Percentiles rank a stretch among this genome's conserved stretches.
Evolutionary conservation across 2,329 filamentous ascomycete genomes (phyloP).

Genomic region (Fusarium sp.): DNA sequence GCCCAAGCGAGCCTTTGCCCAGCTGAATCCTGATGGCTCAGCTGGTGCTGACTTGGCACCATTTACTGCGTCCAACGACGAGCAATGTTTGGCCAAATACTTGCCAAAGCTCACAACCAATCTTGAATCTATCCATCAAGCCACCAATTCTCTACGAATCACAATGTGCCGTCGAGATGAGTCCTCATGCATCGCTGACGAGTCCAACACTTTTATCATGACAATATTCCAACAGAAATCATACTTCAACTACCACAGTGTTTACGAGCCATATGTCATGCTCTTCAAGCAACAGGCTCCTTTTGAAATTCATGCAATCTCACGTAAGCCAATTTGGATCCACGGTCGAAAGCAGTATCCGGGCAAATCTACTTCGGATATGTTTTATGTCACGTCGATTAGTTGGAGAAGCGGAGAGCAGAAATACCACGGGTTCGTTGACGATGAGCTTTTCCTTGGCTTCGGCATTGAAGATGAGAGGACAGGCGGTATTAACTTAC

Average conservation of each 20-base stretch:
- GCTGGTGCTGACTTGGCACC: constrained; percentile 60
- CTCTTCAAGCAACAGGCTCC: constrained; percentile 60
- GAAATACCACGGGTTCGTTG: constrained; percentile 66
- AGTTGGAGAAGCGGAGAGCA: constrained; percentile 62
- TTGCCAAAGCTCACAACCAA: constrained; percentile 53
- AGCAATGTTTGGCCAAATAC: constrained; percentile 58
- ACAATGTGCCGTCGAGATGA: constrained; percentile 65
- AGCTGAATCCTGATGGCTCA: constrained; percentile 57
- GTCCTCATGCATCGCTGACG: constrained; percentile 53
- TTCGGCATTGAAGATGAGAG: constrained; percentile 67
- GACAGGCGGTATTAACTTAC: constrained; percentile 62
- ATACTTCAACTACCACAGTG: constrained; percentile 59
- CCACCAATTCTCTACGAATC: constrained; percentile 67
- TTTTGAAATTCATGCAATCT: constrained; percentile 63
- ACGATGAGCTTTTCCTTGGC: constrained; percentile 64
- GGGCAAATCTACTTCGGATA: constrained; percentile 56
- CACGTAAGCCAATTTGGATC: constrained; percentile 65
- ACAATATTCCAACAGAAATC: constrained; percentile 66
- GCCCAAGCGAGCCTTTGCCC: constrained; percentile 62
- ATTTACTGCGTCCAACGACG: constrained; percentile 51
- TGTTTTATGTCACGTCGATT: constrained; percentile 68
- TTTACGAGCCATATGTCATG: constrained; percentile 67
- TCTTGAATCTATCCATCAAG: constrained; percentile 65
- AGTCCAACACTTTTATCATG: constrained; percentile 65
- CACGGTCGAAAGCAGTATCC: constrained; percentile 56